Percentiles rank a stretch among this genome's conserved stretches.
phyloP scores from a whole-genome alignment of 257 asterid genomes.

The Anisodus tanguticus region DNA sequence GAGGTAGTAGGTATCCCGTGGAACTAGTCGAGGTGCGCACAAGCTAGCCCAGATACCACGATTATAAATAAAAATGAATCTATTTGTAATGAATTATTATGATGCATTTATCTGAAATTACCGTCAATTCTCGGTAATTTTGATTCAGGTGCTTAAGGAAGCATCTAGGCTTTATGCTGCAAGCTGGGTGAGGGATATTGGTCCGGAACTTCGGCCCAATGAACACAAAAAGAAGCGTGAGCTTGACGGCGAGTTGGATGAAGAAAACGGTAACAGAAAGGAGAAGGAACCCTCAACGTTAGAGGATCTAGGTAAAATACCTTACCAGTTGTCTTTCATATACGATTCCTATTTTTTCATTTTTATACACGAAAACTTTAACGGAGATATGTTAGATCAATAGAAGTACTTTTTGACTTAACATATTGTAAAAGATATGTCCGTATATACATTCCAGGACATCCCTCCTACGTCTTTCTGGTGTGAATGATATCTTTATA shows the following conservation, averaged over 20 bases:
- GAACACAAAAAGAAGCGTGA: slow-evolving; percentile 62
- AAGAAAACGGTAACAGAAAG: slow-evolving; percentile 37
- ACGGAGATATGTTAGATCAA: not conserved
- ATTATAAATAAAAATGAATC: not conserved
- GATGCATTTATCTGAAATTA: not conserved
- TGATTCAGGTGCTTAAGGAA: slow-evolving; percentile 74
- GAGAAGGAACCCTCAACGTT: slow-evolving; percentile 75
- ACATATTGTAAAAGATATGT: not conserved
- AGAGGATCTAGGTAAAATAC: slow-evolving; percentile 81
- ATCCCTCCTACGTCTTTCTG: not conserved
- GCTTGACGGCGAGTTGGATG: slow-evolving; percentile 35
- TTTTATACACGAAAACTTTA: not conserved
- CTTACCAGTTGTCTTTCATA: not conserved
- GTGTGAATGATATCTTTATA: not conserved
- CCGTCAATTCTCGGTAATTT: slow-evolving; percentile 1
- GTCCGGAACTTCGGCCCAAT: slow-evolving; percentile 87
- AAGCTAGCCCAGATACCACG: too few relatives aligned
- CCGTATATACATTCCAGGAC: not conserved
- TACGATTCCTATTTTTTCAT: not conserved
- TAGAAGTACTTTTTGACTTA: not conserved
- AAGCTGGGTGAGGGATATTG: slow-evolving; percentile 94
- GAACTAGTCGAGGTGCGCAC: too few relatives aligned
- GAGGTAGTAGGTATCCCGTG: too few relatives aligned
- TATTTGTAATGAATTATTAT: not conserved
- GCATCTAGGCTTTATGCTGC: slow-evolving; percentile 83